Conservation (phyloP, 23 red algal genomes). For the Gracilaria domingensis region DNA sequence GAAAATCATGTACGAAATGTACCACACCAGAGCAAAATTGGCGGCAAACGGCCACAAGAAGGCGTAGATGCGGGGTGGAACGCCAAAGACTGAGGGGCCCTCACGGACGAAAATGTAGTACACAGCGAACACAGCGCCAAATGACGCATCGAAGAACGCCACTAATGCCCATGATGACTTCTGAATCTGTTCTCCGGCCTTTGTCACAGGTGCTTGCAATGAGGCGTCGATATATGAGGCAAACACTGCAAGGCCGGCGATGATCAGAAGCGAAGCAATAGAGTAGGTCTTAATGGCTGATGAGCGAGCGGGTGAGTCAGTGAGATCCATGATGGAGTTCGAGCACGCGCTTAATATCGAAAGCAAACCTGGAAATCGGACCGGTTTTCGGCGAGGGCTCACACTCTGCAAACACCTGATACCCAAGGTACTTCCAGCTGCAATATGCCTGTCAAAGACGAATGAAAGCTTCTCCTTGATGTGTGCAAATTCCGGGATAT, state of each 20-base stretch:
- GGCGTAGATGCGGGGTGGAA: not conserved
- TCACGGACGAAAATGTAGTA: slow-evolving; percentile 5
- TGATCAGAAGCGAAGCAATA: not conserved
- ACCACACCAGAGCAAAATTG: slow-evolving; percentile 18
- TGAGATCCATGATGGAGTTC: not conserved
- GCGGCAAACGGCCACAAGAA: not conserved
- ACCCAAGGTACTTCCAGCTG: too few relatives aligned
- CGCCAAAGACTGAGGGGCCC: not conserved
- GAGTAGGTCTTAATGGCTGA: slow-evolving; percentile 1
- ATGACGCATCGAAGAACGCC: slow-evolving; percentile 12
- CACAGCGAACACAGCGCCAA: slow-evolving; percentile 14
- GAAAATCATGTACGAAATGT: slow-evolving; percentile 20
- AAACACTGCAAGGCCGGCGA: not conserved
- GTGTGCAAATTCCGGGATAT: too few relatives aligned
- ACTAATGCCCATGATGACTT: not conserved
- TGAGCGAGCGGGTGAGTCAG: not conserved
- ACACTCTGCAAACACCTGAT: too few relatives aligned
- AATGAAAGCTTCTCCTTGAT: too few relatives aligned
- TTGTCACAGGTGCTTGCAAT: not conserved
- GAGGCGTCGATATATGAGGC: not conserved
- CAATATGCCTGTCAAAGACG: too few relatives aligned
- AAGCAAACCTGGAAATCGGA: too few relatives aligned
- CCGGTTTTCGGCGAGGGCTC: too few relatives aligned
- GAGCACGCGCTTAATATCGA: too few relatives aligned
- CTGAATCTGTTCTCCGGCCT: not conserved